Conservation (phyloP, 2,329 filamentous ascomycete genomes). For the Thermothelomyces thermophilus region DNA sequence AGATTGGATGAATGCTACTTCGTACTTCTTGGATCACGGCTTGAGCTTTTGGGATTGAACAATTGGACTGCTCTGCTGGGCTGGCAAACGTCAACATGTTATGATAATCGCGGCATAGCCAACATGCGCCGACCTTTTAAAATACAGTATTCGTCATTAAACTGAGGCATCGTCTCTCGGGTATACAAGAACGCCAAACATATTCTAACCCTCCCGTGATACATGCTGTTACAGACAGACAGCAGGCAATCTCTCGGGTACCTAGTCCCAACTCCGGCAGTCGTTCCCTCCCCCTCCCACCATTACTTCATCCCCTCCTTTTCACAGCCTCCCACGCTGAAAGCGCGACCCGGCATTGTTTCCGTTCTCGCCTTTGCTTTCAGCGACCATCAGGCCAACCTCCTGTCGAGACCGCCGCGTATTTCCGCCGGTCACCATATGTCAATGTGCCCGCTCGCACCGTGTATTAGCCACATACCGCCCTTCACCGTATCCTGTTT, state of each 20-base stretch:
- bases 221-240: slow-evolving; percentile 6
- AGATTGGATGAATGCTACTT: no score
- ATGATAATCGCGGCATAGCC: no score
- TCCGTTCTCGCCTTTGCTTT: no score
- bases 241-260: neutral
- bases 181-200: slow-evolving; percentile 12
- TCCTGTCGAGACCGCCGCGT: neutral
- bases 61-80: no score
- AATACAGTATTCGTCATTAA: neutral
- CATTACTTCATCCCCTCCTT: neutral
- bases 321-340: neutral
- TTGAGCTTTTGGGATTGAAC: no score
- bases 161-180: slow-evolving; percentile 9
- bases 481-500: neutral
- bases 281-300: neutral
- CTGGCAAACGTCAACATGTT: no score
- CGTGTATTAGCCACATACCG: slow-evolving; percentile 8
- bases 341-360: no score
- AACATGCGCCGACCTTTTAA: neutral
- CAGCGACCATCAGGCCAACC: neutral
- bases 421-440: neutral
- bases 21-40: no score
- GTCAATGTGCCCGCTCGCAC: slow-evolving; percentile 11
- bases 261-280: neutral
- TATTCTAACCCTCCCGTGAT: slow-evolving; percentile 8